A percentile compares a stretch with the other conserved stretches of the same genome.
Evolutionary conservation across 2,329 filamentous ascomycete species (phyloP).

Genomic region (Cyanodermella asteris): DNA sequence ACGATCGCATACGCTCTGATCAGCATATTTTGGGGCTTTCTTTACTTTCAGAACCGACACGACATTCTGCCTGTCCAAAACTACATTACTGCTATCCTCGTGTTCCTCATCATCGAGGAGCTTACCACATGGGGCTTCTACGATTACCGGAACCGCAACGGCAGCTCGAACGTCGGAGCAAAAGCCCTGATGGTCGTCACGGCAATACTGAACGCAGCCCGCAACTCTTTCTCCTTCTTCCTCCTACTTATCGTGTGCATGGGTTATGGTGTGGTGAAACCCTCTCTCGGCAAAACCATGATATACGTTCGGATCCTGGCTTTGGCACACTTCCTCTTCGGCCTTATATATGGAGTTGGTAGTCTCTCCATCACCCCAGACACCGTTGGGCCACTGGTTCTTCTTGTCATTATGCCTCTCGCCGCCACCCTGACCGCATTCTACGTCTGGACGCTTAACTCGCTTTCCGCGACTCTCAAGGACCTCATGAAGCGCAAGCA

Average conservation of each 20-base stretch:
- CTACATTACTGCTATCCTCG: constrained; percentile 90
- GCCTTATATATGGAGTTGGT: constrained; percentile 76
- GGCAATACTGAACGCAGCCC: constrained; percentile 75
- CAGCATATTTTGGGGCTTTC: constrained; percentile 71
- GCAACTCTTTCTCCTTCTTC: constrained; percentile 98
- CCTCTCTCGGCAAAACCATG: constrained; percentile 80
- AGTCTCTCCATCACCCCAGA: constrained; percentile 75
- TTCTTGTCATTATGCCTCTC: constrained; percentile 81
- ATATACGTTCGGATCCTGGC: constrained; percentile 79
- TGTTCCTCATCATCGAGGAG: constrained; percentile 90
- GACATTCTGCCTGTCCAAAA: constrained; percentile 97
- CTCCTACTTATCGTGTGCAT: constrained; percentile 94
- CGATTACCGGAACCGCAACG: constrained; percentile 79
- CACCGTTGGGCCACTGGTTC: constrained; percentile 66
- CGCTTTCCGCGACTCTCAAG: constrained; percentile 83
- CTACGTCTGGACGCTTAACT: constrained; percentile 97
- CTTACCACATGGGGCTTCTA: constrained; percentile 98
- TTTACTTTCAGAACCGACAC: constrained; percentile 82
- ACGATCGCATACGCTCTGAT: constrained; percentile 85
- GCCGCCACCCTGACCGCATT: constrained; percentile 86
- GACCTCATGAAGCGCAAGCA: constrained; percentile 90
- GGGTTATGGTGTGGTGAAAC: constrained; percentile 97
- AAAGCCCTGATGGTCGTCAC: constrained; percentile 79
- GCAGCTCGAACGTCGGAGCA: constrained; percentile 57
- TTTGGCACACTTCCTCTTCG: constrained; percentile 83